Conservation (phyloP, 73 alveolate species). For the Tetrahymena borealis region DNA sequence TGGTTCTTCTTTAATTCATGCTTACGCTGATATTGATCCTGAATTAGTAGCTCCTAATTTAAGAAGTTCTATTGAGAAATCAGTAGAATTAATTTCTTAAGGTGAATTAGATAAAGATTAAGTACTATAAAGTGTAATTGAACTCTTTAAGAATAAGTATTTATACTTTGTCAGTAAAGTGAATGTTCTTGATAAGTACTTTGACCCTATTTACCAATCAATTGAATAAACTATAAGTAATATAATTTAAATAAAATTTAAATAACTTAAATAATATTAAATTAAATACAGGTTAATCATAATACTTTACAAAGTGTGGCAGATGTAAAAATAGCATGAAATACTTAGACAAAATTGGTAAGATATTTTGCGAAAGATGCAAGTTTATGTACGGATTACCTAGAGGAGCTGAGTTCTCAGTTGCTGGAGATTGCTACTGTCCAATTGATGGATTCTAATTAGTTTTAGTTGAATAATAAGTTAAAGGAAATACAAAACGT, state of each 20-base stretch:
- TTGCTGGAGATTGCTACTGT: not conserved
- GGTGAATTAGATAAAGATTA: constrained; percentile 62
- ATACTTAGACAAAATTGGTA: not conserved
- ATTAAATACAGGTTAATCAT: not conserved
- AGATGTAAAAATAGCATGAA: not conserved
- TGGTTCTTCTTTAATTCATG: constrained; percentile 96
- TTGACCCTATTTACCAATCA: not conserved
- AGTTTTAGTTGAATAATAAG: not conserved
- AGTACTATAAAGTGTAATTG: not conserved
- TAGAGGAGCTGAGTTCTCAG: not conserved
- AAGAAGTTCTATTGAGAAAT: constrained; percentile 91
- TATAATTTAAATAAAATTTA: not conserved
- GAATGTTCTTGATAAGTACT: not conserved
- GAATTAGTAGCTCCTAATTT: constrained; percentile 97
- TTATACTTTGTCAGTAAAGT: not conserved
- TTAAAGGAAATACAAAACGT: not conserved
- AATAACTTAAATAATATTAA: not conserved
- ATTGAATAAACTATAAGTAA: not conserved
- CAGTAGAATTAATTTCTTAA: constrained; percentile 83
- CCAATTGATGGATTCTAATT: not conserved
- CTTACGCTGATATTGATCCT: constrained; percentile 93
- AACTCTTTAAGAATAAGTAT: not conserved
- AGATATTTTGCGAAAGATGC: not conserved
- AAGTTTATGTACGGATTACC: not conserved
- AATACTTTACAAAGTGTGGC: not conserved